A percentile compares a stretch with the other conserved stretches of the same genome.
Evolutionary conservation across 2,329 filamentous ascomycete species (phyloP).

Genomic region (Arthrocladium fulminans): DNA sequence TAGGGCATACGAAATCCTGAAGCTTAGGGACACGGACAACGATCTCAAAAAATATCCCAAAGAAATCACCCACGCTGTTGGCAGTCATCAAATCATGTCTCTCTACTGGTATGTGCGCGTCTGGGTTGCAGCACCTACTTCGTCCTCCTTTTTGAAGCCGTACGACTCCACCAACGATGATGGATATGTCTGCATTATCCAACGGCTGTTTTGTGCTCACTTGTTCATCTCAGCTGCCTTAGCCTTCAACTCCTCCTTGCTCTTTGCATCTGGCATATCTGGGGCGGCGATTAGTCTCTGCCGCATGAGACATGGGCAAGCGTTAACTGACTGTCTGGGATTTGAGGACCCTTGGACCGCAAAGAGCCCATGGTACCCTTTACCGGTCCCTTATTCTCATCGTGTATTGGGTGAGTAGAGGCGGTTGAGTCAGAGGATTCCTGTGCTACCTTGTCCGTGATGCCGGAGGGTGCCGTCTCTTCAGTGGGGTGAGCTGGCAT

Average conservation of each 20-base stretch:
- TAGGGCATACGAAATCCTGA: too few species aligned
- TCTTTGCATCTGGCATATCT: slow-evolving; percentile 27
- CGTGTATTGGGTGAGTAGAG: slow-evolving; percentile 30
- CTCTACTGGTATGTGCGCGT: too few species aligned
- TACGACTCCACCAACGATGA: too few species aligned
- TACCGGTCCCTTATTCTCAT: slow-evolving; percentile 22
- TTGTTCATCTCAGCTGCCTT: slow-evolving; percentile 61
- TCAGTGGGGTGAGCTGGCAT: slow-evolving; percentile 33
- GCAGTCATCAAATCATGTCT: too few species aligned
- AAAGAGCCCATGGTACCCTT: slow-evolving; percentile 27
- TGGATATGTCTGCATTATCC: neutral
- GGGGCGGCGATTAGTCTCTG: neutral
- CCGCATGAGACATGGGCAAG: neutral
- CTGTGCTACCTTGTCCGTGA: slow-evolving; percentile 32
- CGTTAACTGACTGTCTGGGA: slow-evolving; percentile 30
- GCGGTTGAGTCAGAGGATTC: slow-evolving; percentile 30
- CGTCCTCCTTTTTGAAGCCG: too few species aligned
- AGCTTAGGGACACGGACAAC: too few species aligned
- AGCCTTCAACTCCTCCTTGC: slow-evolving; percentile 59
- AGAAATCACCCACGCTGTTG: too few species aligned
- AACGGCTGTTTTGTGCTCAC: slow-evolving; percentile 22
- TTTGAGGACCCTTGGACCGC: slow-evolving; percentile 38
- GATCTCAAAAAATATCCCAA: too few species aligned
- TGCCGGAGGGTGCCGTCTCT: slow-evolving; percentile 27
- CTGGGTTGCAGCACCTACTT: too few species aligned